Evolutionary conservation across 1,139 yeast genomes (phyloP).

Genomic region (Debaryomyces sp.): DNA sequence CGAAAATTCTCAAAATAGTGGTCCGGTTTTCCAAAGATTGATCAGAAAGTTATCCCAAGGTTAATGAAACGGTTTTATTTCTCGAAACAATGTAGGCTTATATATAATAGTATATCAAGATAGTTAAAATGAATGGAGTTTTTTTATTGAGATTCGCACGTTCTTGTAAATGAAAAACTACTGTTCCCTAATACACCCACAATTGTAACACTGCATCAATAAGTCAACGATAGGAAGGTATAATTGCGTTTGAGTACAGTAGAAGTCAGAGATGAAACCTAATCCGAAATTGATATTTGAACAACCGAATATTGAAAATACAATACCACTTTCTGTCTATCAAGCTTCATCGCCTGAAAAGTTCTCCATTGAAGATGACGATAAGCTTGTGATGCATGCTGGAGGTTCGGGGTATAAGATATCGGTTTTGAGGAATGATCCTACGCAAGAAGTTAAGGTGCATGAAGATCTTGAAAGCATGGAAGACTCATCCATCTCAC

Average conservation of each 20-base stretch:
- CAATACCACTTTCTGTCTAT: slow-evolving; percentile 36
- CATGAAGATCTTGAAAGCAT: slow-evolving; percentile 13
- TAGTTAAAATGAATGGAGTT: neutral
- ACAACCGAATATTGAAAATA: slow-evolving; percentile 46
- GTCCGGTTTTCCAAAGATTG: slow-evolving; percentile 46
- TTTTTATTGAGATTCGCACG: slow-evolving; percentile 4
- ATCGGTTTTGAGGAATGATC: slow-evolving; percentile 20
- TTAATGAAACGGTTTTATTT: slow-evolving; percentile 5
- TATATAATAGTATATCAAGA: neutral
- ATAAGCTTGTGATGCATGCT: slow-evolving; percentile 44
- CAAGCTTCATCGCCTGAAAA: slow-evolving; percentile 44
- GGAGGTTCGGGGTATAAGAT: slow-evolving; percentile 33
- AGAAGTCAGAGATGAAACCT: slow-evolving; percentile 15
- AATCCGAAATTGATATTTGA: slow-evolving; percentile 29
- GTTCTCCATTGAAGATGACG: slow-evolving; percentile 42
- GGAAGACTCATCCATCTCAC: slow-evolving; percentile 20
- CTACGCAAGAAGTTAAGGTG: slow-evolving; percentile 16
- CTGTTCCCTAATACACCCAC: neutral
- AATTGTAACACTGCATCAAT: neutral
- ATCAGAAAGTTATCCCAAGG: slow-evolving; percentile 43
- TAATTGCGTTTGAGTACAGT: neutral
- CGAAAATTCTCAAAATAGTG: slow-evolving; percentile 35
- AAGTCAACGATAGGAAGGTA: neutral
- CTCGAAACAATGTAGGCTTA: neutral
- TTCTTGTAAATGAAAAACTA: neutral